Conservation (phyloP, 148 eudicot genomes). For the Amaranthus cruentus region DNA sequence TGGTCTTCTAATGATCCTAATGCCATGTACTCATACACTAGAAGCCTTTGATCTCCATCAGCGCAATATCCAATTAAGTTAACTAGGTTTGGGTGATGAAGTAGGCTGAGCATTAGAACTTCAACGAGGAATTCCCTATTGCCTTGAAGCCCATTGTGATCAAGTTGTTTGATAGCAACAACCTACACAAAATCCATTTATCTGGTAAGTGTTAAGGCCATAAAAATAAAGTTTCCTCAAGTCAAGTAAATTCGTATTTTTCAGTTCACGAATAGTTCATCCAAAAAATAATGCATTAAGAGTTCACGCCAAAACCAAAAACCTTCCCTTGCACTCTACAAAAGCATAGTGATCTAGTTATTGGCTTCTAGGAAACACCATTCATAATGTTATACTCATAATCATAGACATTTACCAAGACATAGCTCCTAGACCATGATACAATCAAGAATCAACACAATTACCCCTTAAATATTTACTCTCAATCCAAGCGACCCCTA, state of each 20-base stretch:
- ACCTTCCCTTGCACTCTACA: background rate
- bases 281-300: background rate
- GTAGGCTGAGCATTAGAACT: slow-evolving; percentile 62
- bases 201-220: background rate
- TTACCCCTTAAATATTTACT: too few relatives aligned
- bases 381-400: background rate
- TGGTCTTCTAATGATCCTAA: slow-evolving; percentile 79
- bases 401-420: background rate
- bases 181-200: slow-evolving; percentile 27
- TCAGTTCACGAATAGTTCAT: background rate
- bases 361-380: background rate
- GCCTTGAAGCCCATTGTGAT: slow-evolving; percentile 68
- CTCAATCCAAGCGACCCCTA: too few relatives aligned
- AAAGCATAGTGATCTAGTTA: background rate
- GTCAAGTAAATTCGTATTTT: background rate
- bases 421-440: background rate
- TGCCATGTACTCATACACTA: slow-evolving; percentile 86
- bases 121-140: slow-evolving; percentile 73
- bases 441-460: background rate
- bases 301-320: background rate
- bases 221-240: background rate
- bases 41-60: slow-evolving; percentile 76
- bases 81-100: slow-evolving; percentile 78
- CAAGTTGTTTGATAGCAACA: slow-evolving; percentile 86
- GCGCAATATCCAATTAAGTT: slow-evolving; percentile 78